A percentile compares a stretch with the other conserved stretches of the same genome.
Evolutionary conservation across 1,284 basidiomycete species (phyloP).

Genomic region (Lentinula novae-zelandiae): DNA sequence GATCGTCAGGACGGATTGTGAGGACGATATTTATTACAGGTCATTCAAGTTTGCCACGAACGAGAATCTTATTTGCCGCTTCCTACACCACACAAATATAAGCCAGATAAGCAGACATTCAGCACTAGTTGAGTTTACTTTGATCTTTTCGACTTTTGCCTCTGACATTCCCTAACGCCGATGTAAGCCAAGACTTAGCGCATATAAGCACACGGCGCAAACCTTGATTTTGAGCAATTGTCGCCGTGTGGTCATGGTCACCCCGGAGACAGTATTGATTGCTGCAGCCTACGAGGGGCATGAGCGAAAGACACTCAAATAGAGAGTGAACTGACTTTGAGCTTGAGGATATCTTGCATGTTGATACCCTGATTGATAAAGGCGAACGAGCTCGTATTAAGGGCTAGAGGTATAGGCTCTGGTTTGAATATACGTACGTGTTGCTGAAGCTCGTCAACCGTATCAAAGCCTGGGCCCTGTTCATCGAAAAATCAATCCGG

Average conservation of each 20-base stretch:
- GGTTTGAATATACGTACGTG: constrained; percentile 49
- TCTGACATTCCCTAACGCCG: constrained; percentile 72
- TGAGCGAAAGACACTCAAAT: constrained; percentile 4
- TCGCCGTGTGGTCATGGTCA: constrained; percentile 82
- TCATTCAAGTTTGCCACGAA: constrained; percentile 26
- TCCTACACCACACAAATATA: constrained; percentile 46
- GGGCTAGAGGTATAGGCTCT: constrained; percentile 13
- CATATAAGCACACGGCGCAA: constrained; percentile 17
- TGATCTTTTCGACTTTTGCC: constrained; percentile 94
- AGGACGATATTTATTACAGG: background rate
- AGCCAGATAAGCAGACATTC: background rate
- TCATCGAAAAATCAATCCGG: background rate
- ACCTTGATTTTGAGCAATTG: constrained; percentile 92
- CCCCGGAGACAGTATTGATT: constrained; percentile 77
- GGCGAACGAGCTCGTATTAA: background rate
- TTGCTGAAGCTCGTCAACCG: constrained; percentile 84
- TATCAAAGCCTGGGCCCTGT: constrained; percentile 66
- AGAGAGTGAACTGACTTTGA: constrained; percentile 58
- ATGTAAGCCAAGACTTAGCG: constrained; percentile 1
- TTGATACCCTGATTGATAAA: constrained; percentile 73
- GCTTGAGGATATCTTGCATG: constrained; percentile 88
- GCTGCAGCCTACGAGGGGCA: constrained; percentile 50
- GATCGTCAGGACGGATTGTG: background rate
- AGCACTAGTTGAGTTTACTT: constrained; percentile 41
- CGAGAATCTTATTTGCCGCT: constrained; percentile 81